Percentiles rank a stretch among this genome's conserved stretches.
phyloP scores from a whole-genome alignment of 306 rosid genomes.

The Argentina anserina region DNA sequence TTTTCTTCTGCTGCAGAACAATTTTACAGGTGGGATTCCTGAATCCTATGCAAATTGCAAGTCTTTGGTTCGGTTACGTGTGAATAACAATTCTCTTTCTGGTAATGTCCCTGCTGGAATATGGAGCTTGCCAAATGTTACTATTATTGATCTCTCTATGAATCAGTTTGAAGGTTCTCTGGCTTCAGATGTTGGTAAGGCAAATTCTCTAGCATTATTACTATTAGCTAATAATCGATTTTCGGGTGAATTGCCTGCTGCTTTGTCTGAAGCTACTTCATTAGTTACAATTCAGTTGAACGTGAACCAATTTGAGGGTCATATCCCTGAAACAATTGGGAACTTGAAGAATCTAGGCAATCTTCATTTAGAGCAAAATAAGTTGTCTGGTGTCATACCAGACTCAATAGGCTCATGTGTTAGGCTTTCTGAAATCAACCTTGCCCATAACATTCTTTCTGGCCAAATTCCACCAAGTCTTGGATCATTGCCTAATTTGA shows the following conservation, averaged over 20 bases:
- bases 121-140: conserved; percentile 66
- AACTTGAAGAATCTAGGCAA: conserved; percentile 46
- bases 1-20: conserved; percentile 55
- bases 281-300: conserved; percentile 48
- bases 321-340: conserved; percentile 60
- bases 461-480: conserved; percentile 58
- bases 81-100: conserved; percentile 61
- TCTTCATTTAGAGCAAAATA: conserved; percentile 50
- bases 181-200: conserved; percentile 54
- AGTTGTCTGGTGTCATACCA: conserved; percentile 63
- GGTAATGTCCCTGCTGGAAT: conserved; percentile 75
- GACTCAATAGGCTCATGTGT: conserved; percentile 64
- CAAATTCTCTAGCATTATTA: conserved; percentile 59
- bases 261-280: conserved; percentile 54
- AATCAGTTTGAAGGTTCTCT: conserved; percentile 73
- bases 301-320: conserved; percentile 57
- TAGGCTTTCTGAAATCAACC: conserved; percentile 50
- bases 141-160: conserved; percentile 49
- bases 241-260: conserved; percentile 61
- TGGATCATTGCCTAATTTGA: conserved; percentile 60
- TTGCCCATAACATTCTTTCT: conserved; percentile 54
- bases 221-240: conserved; percentile 47
- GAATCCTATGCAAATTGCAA: conserved; percentile 53
- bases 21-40: conserved; percentile 69
- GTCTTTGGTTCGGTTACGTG: conserved; percentile 50